Base-by-base conservation (phyloP, 78 protist species). In the Monosiga brevicollis region DNA sequence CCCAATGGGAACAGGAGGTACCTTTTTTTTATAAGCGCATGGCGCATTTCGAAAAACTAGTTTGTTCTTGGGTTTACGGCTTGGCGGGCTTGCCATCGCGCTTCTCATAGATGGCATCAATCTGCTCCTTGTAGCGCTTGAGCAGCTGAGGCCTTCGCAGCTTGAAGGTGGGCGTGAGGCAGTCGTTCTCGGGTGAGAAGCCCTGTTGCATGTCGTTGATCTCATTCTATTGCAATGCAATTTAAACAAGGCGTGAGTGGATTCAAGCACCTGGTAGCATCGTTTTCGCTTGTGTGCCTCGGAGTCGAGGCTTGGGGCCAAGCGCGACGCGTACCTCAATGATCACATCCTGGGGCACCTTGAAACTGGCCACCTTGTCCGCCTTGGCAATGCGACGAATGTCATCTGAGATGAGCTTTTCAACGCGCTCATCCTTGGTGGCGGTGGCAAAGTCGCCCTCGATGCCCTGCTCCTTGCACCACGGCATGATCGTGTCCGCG, bases 151-250 rank as follows among this genome's bases (percentile, higher is more conserved):
- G 93, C 26, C 96, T 77, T 73, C 78, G 55, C 73, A 88, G 84
- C 93, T 94, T 94, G 88, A 87, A 87, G 34, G 97, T 89, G 62
- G 95, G 94, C 3, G 97, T 91, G 29, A 92, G 71, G 2, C 90
- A 24, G 74, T 54, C 80, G 81, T 92, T 85, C 71, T 92, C 95
- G 54, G 84, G 88, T 25, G 87, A 43, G 87, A 87, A 94, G 26
- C 84, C 75, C 24, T 80, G 87, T 37, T 10, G 43, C 80, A 49
- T 6, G 29, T 49, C 62, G 62, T 85, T 87, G 1, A 94, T 76
- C 79, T 87, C 40, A 20, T 79, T 29, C 9, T n/a, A n/a, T n/a
- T n/a, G n/a, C n/a, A n/a, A n/a, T n/a, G n/a, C 1, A n/a, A n/a
- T n/a, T n/a, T n/a, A n/a, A n/a, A n/a, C n/a, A n/a, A n/a, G n/a